Conservation (phyloP, 1,139 yeast genomes). For the Hyphopichia buzzinii region DNA sequence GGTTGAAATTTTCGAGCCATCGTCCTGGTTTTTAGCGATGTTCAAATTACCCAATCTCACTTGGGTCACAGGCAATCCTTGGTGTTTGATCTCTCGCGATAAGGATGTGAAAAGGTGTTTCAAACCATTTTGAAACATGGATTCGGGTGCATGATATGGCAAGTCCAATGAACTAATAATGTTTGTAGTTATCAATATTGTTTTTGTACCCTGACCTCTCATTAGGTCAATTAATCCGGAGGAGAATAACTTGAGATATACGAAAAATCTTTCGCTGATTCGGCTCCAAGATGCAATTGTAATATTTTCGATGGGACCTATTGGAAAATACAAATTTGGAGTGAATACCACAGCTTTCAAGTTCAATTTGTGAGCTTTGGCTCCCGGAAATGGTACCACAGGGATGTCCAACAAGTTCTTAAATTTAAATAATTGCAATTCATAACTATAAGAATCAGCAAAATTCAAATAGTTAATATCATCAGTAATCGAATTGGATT, state of each 20-base stretch:
- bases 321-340: constrained; percentile 64
- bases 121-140: constrained; percentile 36
- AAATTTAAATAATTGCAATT: constrained; percentile 33
- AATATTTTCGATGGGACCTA: constrained; percentile 68
- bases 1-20: constrained; percentile 26
- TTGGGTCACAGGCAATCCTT: constrained; percentile 44
- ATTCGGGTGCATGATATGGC: constrained; percentile 53
- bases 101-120: constrained; percentile 37
- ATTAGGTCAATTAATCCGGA: constrained; percentile 59
- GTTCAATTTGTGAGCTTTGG: constrained; percentile 48
- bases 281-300: constrained; percentile 53
- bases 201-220: constrained; percentile 44
- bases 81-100: constrained; percentile 40
- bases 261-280: constrained; percentile 40
- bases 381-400: constrained; percentile 51
- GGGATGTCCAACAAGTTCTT: constrained; percentile 37
- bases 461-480: constrained; percentile 46
- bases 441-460: constrained; percentile 28
- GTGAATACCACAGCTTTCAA: constrained; percentile 61
- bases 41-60: constrained; percentile 48
- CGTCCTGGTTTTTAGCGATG: constrained; percentile 30
- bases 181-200: constrained; percentile 44
- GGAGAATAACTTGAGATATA: constrained; percentile 52
- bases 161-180: constrained; percentile 41
- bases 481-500: constrained; percentile 54